phyloP scores from a whole-genome alignment of 257 asterid species.

The Nyctanthes arbortristis region DNA sequence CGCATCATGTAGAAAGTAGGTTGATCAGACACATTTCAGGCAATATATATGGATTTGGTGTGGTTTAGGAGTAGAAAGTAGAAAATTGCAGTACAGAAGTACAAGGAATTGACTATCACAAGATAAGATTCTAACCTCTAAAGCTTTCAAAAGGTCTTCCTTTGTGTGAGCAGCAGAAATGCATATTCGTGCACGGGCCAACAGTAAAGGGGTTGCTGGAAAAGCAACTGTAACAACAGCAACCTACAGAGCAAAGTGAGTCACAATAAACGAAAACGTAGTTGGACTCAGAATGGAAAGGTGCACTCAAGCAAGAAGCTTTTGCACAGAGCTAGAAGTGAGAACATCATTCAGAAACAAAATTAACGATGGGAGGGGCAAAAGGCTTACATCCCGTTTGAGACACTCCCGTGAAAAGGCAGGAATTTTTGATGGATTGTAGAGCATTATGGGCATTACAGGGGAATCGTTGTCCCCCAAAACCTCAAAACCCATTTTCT shows the following conservation, averaged over 20 bases:
- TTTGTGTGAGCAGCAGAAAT: constrained; percentile 93
- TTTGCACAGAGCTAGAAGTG: constrained; percentile 1
- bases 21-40: neutral
- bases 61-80: neutral
- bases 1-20: neutral
- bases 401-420: constrained; percentile 98
- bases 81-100: neutral
- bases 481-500: constrained; percentile 99
- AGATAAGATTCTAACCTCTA: constrained; percentile 54
- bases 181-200: constrained; percentile 97
- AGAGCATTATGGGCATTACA: constrained; percentile 97
- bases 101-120: neutral
- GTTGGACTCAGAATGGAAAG: neutral
- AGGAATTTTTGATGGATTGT: constrained; percentile 94
- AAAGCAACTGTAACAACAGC: constrained; percentile 97
- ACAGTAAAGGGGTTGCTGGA: constrained; percentile 95
- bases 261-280: neutral
- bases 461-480: constrained; percentile 98
- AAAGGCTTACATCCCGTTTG: constrained; percentile 59
- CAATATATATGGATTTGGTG: neutral
- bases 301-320: neutral
- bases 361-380: constrained; percentile 4
- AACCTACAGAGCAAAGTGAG: constrained; percentile 47
- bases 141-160: constrained; percentile 89
- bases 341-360: constrained; percentile 1